phyloP scores from a whole-genome alignment of 768 basidiomycete species.

The Rhodosporidiobolus odoratus region DNA sequence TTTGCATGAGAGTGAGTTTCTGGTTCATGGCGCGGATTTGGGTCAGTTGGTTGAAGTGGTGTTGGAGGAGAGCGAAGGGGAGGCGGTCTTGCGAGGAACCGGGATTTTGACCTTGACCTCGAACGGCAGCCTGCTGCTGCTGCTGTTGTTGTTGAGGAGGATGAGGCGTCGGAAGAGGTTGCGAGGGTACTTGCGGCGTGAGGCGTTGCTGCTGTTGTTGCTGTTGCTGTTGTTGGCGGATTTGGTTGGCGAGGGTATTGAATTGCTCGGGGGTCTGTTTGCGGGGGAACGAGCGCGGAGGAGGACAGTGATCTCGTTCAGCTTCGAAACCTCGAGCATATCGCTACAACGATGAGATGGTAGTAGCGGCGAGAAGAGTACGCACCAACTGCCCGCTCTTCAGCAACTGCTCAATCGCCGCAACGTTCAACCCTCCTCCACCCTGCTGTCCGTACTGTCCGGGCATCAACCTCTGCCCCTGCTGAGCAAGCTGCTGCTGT shows the following conservation, averaged over 20 bases:
- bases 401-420: slow-evolving; percentile 28
- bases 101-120: neutral
- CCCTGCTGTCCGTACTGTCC: no score
- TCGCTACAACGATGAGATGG: no score
- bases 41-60: slow-evolving; percentile 17
- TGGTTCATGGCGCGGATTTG: slow-evolving; percentile 1
- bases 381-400: slow-evolving; percentile 20
- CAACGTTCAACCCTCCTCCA: slow-evolving; percentile 20
- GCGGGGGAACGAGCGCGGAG: neutral
- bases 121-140: neutral
- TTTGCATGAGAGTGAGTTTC: neutral
- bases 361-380: no score
- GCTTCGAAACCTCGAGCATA: no score
- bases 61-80: slow-evolving; percentile 20
- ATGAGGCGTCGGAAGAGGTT: slow-evolving; percentile 5
- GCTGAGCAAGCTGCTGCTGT: slow-evolving; percentile 1
- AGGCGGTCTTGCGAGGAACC: neutral
- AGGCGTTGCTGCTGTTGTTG: slow-evolving; percentile 6
- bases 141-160: slow-evolving; percentile 6
- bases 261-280: slow-evolving; percentile 10
- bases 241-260: slow-evolving; percentile 5
- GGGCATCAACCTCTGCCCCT: neutral
- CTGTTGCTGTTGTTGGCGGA: slow-evolving; percentile 19
- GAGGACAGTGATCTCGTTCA: neutral
- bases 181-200: neutral